phyloP scores from a whole-genome alignment of 2,329 filamentous ascomycete species.

The Trematosphaeria pertusa region DNA sequence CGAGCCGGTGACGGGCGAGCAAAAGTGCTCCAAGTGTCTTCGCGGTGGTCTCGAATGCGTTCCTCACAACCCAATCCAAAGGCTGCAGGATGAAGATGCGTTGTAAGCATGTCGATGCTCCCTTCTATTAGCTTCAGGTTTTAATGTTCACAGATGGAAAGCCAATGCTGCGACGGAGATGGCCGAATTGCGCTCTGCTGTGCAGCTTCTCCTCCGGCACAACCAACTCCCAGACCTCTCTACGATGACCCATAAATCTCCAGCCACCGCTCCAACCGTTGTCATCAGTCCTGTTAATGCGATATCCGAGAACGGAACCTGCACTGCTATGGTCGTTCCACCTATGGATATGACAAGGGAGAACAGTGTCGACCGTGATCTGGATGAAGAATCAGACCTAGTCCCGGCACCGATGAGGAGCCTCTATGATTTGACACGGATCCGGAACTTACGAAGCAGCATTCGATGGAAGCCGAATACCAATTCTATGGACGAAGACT shows the following conservation, averaged over 20 bases:
- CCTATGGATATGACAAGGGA: slow-evolving; percentile 45
- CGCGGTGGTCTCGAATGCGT: slow-evolving; percentile 78
- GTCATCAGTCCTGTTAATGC: slow-evolving; percentile 33
- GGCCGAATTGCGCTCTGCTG: slow-evolving; percentile 33
- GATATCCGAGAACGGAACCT: slow-evolving; percentile 30
- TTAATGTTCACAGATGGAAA: slow-evolving; percentile 35
- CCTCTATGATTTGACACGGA: slow-evolving; percentile 42
- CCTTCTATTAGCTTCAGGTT: background rate
- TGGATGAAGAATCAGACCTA: slow-evolving; percentile 32
- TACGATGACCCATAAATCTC: background rate
- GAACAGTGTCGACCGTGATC: slow-evolving; percentile 38
- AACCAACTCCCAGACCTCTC: slow-evolving; percentile 34
- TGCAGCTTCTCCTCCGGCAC: slow-evolving; percentile 35
- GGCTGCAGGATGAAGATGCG: slow-evolving; percentile 40
- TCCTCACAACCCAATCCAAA: slow-evolving; percentile 60
- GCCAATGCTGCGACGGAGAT: slow-evolving; percentile 35
- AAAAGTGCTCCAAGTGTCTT: slow-evolving; percentile 43
- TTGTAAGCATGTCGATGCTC: slow-evolving; percentile 22
- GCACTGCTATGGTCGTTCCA: slow-evolving; percentile 32
- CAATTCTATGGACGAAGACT: slow-evolving; percentile 38
- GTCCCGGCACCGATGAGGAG: slow-evolving; percentile 44
- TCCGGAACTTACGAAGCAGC: slow-evolving; percentile 40
- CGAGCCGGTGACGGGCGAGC: slow-evolving; percentile 38
- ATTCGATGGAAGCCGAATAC: slow-evolving; percentile 30
- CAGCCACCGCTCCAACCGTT: slow-evolving; percentile 16